Evolutionary conservation across 345 rosid species (phyloP).

Genomic region (Viola odorata): DNA sequence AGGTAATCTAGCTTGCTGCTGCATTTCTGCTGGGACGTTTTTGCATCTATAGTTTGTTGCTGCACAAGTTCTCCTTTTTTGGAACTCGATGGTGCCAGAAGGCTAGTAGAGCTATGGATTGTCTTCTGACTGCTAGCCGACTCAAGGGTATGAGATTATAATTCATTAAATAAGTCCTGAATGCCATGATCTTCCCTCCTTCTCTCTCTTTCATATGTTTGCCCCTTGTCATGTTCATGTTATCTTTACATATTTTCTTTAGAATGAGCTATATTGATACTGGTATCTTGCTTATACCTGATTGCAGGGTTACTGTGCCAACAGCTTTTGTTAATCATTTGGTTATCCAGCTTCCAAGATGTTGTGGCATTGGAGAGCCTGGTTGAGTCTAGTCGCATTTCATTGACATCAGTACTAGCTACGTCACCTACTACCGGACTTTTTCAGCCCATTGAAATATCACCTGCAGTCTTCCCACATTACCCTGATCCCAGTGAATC

Average conservation of each 20-base stretch:
- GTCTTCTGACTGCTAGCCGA: conserved; percentile 31
- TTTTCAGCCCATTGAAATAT: conserved; percentile 87
- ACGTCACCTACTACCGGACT: conserved; percentile 61
- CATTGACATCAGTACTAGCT: conserved; percentile 51
- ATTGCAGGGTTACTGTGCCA: conserved; percentile 56
- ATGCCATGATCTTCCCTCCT: neutral
- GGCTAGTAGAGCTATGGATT: conserved; percentile 48
- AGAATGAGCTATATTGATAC: conserved; percentile 7
- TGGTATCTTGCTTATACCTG: conserved; percentile 26
- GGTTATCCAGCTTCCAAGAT: conserved; percentile 67
- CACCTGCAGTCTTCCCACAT: conserved; percentile 74
- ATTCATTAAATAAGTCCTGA: conserved; percentile 7
- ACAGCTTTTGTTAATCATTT: conserved; percentile 48
- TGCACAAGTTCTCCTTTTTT: conserved; percentile 25
- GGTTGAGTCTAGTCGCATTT: conserved; percentile 38
- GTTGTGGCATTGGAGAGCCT: conserved; percentile 36
- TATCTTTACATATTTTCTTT: neutral
- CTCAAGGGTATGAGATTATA: conserved; percentile 39
- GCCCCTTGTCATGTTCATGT: too few relatives aligned
- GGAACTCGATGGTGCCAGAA: conserved; percentile 43
- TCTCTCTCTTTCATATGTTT: neutral
- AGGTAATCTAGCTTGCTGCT: conserved; percentile 17
- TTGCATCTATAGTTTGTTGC: conserved; percentile 14
- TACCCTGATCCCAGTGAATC: conserved; percentile 51
- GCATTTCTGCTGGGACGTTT: conserved; percentile 13